Base-by-base conservation (phyloP, 345 rosid genomes). In the Linum lewisii region DNA sequence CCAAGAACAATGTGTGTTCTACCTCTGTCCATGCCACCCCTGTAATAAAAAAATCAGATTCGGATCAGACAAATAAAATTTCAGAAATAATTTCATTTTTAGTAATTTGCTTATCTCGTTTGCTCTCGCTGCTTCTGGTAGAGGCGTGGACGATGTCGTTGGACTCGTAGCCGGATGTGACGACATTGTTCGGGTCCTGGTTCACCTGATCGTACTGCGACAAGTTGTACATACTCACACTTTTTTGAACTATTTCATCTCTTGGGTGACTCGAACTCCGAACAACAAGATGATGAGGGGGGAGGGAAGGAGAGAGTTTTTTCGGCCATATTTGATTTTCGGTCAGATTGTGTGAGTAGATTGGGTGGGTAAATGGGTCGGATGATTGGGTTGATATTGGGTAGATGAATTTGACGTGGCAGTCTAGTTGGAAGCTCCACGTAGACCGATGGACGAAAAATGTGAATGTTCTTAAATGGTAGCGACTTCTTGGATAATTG, bases 1-100 rank as follows among this genome's bases (percentile, higher is more conserved):
- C 52, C 67, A 86, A 61, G 61, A 86, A 86, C 22, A 81, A 55
- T 55, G 75, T 78, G 63, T 86, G 94, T 38, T 86, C 94, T 13
- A 83, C 94, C 68, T 86, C 90, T 44, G 90, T 81, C 94, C 94
- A 86, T 14, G 95, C 90, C 60, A 83, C 85, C 24, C 95, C 95
- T 86, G 54, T 37, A 57, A n/a, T 5, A 56, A 24, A 0, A 25
- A 56, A 54, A 21, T 8, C 0, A n/a, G n/a, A 45, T 29, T 32
- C 14, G 50, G 24, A 63, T 57, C 24, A 7, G 13, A 11, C 11
- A 14, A 21, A 29, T 7, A 25, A 57, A 11, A 24, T 0, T 13
- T 14, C n/a, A n/a, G n/a, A n/a, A n/a, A n/a, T n/a, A n/a, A n/a
- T n/a, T n/a, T n/a, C 11, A 38, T 49, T 15, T 20, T 6, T 7